These are phyloP conservation scores for Pseudogymnoascus sp. DNA, from an alignment of 2,329 filamentous ascomycete species.

Conservation along the genomic window DNA sequence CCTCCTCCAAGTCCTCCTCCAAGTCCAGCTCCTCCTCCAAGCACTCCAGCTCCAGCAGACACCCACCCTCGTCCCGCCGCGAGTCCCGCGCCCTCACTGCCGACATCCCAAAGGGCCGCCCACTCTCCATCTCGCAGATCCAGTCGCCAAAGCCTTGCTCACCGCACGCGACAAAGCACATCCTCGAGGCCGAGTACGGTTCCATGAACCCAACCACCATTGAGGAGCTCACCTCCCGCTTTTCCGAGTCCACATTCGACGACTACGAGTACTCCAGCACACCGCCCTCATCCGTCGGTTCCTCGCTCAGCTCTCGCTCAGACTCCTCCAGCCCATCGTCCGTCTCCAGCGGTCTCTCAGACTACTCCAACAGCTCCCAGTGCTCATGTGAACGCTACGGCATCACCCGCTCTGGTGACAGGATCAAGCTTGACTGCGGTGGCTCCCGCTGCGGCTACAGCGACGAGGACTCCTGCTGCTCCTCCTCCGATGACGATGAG, in stretches of 20 bases:
- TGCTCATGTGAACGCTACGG: conserved; percentile 96
- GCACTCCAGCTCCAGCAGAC: conserved; percentile 41
- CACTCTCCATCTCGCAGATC: conserved; percentile 82
- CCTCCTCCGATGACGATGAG: conserved; percentile 56
- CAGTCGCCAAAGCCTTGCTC: conserved; percentile 82
- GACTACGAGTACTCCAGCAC: conserved; percentile 49
- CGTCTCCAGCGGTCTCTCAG: conserved; percentile 49
- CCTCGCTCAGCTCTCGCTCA: conserved; percentile 62
- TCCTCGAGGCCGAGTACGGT: conserved; percentile 74
- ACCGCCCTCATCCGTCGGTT: conserved; percentile 60
- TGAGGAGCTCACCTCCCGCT: conserved; percentile 71
- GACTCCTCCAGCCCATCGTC: conserved; percentile 68
- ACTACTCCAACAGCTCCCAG: conserved; percentile 67
- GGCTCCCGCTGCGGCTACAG: conserved; percentile 79
- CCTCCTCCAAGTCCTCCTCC: conserved; percentile 31
- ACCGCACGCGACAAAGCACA: conserved; percentile 77
- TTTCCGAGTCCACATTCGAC: conserved; percentile 52
- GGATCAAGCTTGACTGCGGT: conserved; percentile 93
- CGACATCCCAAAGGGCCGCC: conserved; percentile 80
- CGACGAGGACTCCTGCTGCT: conserved; percentile 62
- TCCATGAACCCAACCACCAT: conserved; percentile 52
- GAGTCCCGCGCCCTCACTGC: conserved; percentile 39
- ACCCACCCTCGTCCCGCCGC: conserved; percentile 30
- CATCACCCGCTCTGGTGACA: conserved; percentile 85
- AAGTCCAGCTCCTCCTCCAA: conserved; percentile 31